Evolutionary conservation across 2,329 filamentous ascomycete genomes (phyloP).

Genomic region (Acrocalymma vagum): DNA sequence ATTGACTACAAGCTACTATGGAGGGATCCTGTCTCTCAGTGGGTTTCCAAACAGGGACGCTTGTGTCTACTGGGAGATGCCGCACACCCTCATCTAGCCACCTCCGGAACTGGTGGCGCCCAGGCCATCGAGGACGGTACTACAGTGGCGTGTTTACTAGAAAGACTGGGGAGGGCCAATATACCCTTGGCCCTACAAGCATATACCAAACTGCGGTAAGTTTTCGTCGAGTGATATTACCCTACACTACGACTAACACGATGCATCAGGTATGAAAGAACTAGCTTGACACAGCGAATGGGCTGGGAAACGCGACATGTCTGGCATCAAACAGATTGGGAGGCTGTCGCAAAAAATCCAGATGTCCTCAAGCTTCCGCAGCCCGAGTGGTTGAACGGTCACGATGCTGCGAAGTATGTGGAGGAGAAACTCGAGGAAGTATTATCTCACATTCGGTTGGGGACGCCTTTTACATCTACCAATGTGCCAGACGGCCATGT

Average conservation of each 20-base stretch:
- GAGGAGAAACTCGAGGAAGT: slow-evolving; percentile 7
- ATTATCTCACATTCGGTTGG: neutral
- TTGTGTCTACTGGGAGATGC: slow-evolving; percentile 14
- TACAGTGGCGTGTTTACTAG: slow-evolving; percentile 7
- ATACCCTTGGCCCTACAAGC: neutral
- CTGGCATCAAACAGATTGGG: slow-evolving; percentile 16
- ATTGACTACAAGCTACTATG: slow-evolving; percentile 19
- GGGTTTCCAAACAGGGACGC: slow-evolving; percentile 4
- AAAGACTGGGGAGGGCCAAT: slow-evolving; percentile 3
- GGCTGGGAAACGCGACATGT: slow-evolving; percentile 13
- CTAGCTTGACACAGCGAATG: slow-evolving; percentile 11
- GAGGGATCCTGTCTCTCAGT: slow-evolving; percentile 13
- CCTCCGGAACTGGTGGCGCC: slow-evolving; percentile 10
- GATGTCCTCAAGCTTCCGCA: slow-evolving; percentile 10
- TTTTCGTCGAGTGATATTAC: neutral
- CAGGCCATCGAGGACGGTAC: slow-evolving; percentile 19
- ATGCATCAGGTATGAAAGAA: slow-evolving; percentile 8
- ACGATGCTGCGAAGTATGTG: slow-evolving; percentile 11
- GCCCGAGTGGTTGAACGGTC: slow-evolving; percentile 11
- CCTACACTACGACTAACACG: neutral
- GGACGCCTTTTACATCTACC: slow-evolving; percentile 5
- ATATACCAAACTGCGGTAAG: slow-evolving; percentile 3
- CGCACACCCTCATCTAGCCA: slow-evolving; percentile 17
- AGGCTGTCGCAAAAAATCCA: slow-evolving; percentile 3
- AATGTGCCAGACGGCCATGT: slow-evolving; percentile 4